Conservation (phyloP, 2,329 filamentous ascomycete genomes). For the Trichoderma sp. region DNA sequence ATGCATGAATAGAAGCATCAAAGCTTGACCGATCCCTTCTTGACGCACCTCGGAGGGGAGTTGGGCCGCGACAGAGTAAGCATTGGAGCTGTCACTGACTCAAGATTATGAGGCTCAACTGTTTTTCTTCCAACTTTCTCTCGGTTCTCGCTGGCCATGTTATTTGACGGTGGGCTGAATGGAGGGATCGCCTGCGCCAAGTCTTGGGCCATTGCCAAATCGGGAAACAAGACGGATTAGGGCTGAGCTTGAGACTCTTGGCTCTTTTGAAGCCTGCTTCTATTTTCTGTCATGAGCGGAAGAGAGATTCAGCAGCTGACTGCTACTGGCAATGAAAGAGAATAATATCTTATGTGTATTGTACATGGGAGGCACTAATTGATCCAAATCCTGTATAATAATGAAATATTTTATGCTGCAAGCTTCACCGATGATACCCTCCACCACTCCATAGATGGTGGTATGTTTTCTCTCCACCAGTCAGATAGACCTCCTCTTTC, state of each 20-base stretch:
- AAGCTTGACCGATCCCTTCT: background rate
- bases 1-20: constrained; percentile 4
- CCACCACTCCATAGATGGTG: background rate
- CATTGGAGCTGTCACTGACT: background rate
- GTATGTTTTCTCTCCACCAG: background rate
- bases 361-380: background rate
- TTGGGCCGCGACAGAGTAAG: background rate
- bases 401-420: background rate
- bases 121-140: too few species aligned
- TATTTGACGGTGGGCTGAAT: background rate
- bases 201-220: background rate
- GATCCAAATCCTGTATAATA: background rate
- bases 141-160: background rate
- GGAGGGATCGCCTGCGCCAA: background rate
- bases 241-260: background rate
- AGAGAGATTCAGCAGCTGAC: background rate
- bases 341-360: background rate
- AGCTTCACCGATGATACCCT: background rate
- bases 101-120: background rate
- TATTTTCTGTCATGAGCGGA: background rate
- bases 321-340: background rate
- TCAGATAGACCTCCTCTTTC: background rate
- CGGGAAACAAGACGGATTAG: background rate
- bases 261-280: background rate
- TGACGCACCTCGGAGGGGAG: background rate